phyloP scores from a whole-genome alignment of 345 rosid genomes.

The Sapria himalayana region DNA sequence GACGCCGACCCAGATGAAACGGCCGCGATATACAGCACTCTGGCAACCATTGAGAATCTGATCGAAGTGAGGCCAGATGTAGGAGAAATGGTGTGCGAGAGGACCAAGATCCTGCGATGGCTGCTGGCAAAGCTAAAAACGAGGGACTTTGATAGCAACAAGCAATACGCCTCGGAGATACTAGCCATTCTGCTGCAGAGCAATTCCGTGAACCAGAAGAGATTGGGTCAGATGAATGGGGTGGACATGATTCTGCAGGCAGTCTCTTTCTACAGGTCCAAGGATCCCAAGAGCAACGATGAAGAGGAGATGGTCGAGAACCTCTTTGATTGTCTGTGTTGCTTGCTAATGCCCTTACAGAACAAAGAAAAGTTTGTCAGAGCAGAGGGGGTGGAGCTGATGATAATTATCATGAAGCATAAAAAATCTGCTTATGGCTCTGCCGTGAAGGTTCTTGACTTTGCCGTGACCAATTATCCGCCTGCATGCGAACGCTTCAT shows the following conservation, averaged over 20 bases:
- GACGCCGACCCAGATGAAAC: constrained; percentile 67
- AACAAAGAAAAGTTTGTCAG: constrained; percentile 89
- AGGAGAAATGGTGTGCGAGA: constrained; percentile 72
- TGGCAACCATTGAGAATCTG: constrained; percentile 75
- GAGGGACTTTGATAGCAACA: constrained; percentile 70
- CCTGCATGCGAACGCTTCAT: constrained; percentile 95
- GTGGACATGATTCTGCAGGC: constrained; percentile 84
- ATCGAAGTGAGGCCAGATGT: constrained; percentile 85
- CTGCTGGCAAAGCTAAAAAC: constrained; percentile 55
- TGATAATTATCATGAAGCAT: constrained; percentile 97
- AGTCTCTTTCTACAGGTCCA: constrained; percentile 80
- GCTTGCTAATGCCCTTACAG: constrained; percentile 93
- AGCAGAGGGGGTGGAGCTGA: constrained; percentile 95
- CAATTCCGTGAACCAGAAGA: constrained; percentile 71
- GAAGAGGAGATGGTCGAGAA: constrained; percentile 99
- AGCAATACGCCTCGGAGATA: constrained; percentile 91
- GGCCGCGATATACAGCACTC: constrained; percentile 50
- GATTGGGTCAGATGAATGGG: constrained; percentile 84
- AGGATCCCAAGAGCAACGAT: constrained; percentile 70
- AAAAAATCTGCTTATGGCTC: constrained; percentile 89
- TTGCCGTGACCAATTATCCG: constrained; percentile 88
- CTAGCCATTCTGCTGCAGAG: constrained; percentile 73
- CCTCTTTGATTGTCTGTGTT: constrained; percentile 67
- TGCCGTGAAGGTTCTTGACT: constrained; percentile 79
- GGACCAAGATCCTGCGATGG: constrained; percentile 70